Conservation (phyloP, 768 basidiomycete genomes). For the Tulasnella calospora region DNA sequence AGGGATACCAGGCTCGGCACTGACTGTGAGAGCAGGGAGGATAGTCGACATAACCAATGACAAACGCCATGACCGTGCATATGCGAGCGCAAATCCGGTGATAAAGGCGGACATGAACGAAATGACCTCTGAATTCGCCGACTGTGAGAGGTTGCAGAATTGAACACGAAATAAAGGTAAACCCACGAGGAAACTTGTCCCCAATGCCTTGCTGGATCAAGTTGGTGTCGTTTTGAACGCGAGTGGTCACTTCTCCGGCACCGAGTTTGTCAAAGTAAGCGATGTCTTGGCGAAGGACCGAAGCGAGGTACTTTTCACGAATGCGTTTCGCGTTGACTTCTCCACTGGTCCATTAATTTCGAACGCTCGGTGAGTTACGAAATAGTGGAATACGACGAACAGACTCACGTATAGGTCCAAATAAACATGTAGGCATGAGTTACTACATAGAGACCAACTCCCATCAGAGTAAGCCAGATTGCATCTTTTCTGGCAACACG, state of each 20-base stretch:
- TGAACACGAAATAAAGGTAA: conserved; percentile 3
- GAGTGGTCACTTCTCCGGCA: conserved; percentile 88
- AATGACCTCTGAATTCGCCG: conserved; percentile 41
- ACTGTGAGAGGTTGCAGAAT: conserved; percentile 11
- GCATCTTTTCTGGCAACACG: conserved; percentile 29
- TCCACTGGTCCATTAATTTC: conserved; percentile 33
- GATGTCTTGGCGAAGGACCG: conserved; percentile 72
- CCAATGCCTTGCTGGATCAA: conserved; percentile 89
- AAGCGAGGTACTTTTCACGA: conserved; percentile 30
- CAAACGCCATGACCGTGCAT: conserved; percentile 67
- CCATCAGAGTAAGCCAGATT: conserved; percentile 34
- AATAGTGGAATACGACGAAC: background rate
- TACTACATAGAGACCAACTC: conserved; percentile 38
- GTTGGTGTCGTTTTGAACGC: conserved; percentile 86
- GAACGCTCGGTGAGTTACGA: background rate
- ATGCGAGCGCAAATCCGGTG: conserved; percentile 63
- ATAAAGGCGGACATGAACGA: conserved; percentile 66
- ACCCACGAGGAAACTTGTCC: conserved; percentile 66
- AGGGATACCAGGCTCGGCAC: background rate
- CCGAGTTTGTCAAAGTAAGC: conserved; percentile 91
- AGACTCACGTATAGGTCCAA: conserved; percentile 37
- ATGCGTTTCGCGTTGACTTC: conserved; percentile 41
- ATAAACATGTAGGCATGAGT: conserved; percentile 39
- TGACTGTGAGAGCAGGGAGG: conserved; percentile 65
- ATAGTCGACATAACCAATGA: conserved; percentile 78